Base-by-base conservation (phyloP, 2,329 filamentous ascomycete genomes). In the Fusarium gaditjirri region DNA sequence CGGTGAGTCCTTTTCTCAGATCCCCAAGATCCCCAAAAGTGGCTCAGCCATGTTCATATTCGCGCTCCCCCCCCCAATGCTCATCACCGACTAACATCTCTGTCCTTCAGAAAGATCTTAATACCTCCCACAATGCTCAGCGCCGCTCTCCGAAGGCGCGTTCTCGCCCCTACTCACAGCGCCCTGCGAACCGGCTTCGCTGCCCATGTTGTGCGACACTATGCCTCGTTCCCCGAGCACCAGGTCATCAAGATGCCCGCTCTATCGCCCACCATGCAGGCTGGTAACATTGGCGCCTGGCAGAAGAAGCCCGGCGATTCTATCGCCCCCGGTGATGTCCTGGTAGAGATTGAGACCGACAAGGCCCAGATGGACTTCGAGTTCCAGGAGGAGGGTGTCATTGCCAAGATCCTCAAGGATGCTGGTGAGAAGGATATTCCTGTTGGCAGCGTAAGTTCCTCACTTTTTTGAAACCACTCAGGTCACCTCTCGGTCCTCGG, bases 331-430 rank as follows among this genome's bases (percentile, higher is more conserved):
- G 96, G 96, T 82, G 96, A 99, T 82, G 96, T 99, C 50, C 86
- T 99, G 77, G 95, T 97, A 76, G 95, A 97, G 88, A 97, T 98
- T 79, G 96, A 99, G 89, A 99, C 96, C 78, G 96, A 99, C 86
- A 99, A 99, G 89, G 96, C 96, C 74, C 96, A 98, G 87, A 99
- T 99, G 96, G 96, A 99, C 87, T 98, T 99, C 83, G 96, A 99
- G 85, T 98, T 97, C 85, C 96, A 99, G 85, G 96, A 99, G 80
- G 96, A 98, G 82, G 96, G 95, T 87, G 89, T 97, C 68, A 88
- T 99, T 76, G 95, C 96, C 79, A 97, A 97, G 89, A 89, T 98
- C 73, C 87, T 99, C 80, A 96, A 94, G 86, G 93, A 97, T 49
- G 92, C 92, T 68, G 97, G 97, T 75, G 92, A 92, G 84, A 99